Evolutionary conservation across 2,329 filamentous ascomycete genomes (phyloP).

Genomic region (Pseudocercospora fijiensis): DNA sequence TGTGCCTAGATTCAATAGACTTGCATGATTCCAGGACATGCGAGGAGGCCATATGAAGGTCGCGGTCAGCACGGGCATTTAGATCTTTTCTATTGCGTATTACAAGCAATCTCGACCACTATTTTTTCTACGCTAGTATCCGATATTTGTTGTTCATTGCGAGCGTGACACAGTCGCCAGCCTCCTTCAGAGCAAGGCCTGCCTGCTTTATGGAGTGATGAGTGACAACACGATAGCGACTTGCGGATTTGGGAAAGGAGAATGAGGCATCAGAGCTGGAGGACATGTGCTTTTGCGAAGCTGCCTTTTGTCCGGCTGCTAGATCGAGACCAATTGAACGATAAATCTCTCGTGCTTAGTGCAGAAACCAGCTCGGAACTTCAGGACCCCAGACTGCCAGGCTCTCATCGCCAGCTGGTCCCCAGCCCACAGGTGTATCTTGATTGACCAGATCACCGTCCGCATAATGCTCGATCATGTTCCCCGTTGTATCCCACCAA

Average conservation of each 20-base stretch:
- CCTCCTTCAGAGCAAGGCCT: not conserved
- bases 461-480: conserved; percentile 59
- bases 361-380: conserved; percentile 5
- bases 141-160: not conserved
- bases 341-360: not conserved
- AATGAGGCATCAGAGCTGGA: not conserved
- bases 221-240: not conserved
- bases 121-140: not conserved
- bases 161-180: not conserved
- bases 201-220: not conserved
- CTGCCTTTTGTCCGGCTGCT: not conserved
- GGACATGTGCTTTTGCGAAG: not conserved
- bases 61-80: not conserved
- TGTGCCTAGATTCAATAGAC: not conserved
- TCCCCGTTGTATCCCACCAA: conserved; percentile 54
- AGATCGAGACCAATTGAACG: too few relatives aligned
- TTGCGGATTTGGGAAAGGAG: not conserved
- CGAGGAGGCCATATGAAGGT: not conserved
- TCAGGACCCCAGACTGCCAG: conserved; percentile 5
- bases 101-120: not conserved
- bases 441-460: conserved; percentile 66
- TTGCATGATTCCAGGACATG: not conserved
- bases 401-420: conserved; percentile 38
- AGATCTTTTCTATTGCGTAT: not conserved
- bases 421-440: conserved; percentile 43